phyloP scores from a whole-genome alignment of 768 basidiomycete species.

The Lentinula edodes region DNA sequence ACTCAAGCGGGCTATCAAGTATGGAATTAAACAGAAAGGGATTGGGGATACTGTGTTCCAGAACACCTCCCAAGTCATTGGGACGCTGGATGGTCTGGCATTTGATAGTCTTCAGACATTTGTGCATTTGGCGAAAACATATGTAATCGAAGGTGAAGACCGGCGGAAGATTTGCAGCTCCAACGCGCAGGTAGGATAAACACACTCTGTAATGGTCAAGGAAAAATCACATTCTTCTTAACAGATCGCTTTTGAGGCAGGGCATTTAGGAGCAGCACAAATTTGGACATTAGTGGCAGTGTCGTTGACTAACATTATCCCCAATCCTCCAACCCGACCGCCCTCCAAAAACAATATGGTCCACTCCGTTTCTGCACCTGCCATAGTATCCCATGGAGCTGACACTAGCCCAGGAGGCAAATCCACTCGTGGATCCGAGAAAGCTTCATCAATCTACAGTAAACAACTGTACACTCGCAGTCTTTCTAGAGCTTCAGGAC shows the following conservation, averaged over 20 bases:
- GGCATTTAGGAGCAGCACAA: slow-evolving; percentile 52
- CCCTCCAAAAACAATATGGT: slow-evolving; percentile 21
- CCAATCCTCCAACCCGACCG: slow-evolving; percentile 19
- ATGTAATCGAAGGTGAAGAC: slow-evolving; percentile 47
- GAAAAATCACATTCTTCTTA: slow-evolving; percentile 11
- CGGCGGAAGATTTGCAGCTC: slow-evolving; percentile 43
- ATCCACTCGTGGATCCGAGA: slow-evolving; percentile 11
- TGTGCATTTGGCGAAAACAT: slow-evolving; percentile 55
- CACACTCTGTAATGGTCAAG: not conserved
- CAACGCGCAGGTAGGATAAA: slow-evolving; percentile 50
- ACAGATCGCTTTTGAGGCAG: slow-evolving; percentile 56
- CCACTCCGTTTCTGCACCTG: slow-evolving; percentile 38
- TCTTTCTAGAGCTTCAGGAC: slow-evolving; percentile 35
- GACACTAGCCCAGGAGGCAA: slow-evolving; percentile 20
- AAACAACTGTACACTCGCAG: slow-evolving; percentile 18
- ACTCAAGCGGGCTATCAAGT: slow-evolving; percentile 12
- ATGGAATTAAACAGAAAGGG: slow-evolving; percentile 41
- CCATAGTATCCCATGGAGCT: slow-evolving; percentile 27
- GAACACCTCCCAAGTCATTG: slow-evolving; percentile 54
- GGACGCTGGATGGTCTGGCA: slow-evolving; percentile 36
- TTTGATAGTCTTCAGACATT: slow-evolving; percentile 45
- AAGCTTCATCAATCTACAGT: slow-evolving; percentile 12
- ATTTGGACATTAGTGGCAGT: slow-evolving; percentile 63
- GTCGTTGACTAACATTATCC: slow-evolving; percentile 45
- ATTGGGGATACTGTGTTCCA: slow-evolving; percentile 52